These are phyloP conservation scores for Lichtheimia corymbifera DNA, from an alignment of 371 early-diverging fungal species.

Conservation along the genomic window DNA sequence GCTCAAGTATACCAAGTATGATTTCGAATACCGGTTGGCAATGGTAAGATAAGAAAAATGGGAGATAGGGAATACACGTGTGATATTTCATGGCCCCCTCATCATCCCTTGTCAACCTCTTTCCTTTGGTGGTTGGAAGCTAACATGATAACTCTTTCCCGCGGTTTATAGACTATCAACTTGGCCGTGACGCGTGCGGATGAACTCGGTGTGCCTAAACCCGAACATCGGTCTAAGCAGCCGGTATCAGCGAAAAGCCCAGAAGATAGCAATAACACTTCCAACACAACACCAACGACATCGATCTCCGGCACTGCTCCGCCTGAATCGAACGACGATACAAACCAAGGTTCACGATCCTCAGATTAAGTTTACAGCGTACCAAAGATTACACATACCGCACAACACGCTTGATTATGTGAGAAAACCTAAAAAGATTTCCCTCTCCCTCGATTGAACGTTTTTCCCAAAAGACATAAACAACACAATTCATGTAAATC, in stretches of 20 bases:
- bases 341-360: constrained; percentile 1
- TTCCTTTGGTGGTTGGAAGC: neutral
- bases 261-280: neutral
- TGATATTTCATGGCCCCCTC: neutral
- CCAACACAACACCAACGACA: neutral
- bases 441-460: too few species aligned
- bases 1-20: constrained; percentile 41
- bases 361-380: constrained; percentile 3
- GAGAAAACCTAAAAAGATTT: neutral
- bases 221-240: constrained; percentile 8
- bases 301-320: neutral
- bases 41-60: constrained; percentile 30
- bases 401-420: neutral
- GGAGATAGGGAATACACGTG: neutral
- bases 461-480: too few species aligned
- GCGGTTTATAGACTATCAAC: constrained; percentile 31
- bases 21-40: constrained; percentile 50
- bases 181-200: constrained; percentile 45
- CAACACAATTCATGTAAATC: too few species aligned
- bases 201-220: constrained; percentile 32
- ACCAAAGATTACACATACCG: neutral
- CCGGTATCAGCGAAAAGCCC: neutral
- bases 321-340: neutral
- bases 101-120: neutral
- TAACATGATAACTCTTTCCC: constrained; percentile 2